Evolutionary conservation across 352 stramenopile species (phyloP).

Genomic region (Phytophthora parvispora): DNA sequence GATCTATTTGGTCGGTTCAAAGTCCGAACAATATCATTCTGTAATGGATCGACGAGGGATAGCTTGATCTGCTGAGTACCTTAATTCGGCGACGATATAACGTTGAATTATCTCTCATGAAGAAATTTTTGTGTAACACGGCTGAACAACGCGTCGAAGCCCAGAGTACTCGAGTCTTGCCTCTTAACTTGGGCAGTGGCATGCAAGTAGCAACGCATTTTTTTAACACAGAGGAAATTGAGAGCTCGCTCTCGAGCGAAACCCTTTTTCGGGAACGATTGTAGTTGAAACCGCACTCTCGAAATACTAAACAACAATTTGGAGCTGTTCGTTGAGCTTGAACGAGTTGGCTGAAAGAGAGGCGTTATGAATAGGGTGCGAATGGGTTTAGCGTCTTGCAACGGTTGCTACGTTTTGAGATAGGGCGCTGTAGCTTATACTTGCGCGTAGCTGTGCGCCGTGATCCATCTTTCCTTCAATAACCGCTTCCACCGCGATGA

Average conservation of each 20-base stretch:
- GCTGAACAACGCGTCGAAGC: neutral
- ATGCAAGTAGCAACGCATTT: neutral
- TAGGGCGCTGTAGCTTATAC: neutral
- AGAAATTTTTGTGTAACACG: neutral
- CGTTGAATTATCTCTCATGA: neutral
- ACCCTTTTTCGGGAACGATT: neutral
- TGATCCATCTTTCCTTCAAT: neutral
- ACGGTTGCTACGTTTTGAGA: neutral
- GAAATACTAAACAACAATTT: constrained; percentile 21
- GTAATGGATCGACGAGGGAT: constrained; percentile 6
- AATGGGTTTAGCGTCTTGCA: constrained; percentile 8
- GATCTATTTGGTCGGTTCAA: constrained; percentile 40
- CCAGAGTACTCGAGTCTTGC: neutral
- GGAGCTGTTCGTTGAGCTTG: neutral
- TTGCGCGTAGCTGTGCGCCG: neutral
- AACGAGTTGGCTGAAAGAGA: neutral
- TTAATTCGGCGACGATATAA: neutral
- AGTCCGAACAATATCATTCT: constrained; percentile 34
- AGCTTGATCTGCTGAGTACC: too few species aligned
- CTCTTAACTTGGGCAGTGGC: too few species aligned
- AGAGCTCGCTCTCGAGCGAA: neutral
- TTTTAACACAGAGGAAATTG: neutral
- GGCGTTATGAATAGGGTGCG: constrained; percentile 2
- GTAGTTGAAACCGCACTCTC: constrained; percentile 2
- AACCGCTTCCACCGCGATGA: neutral